These are phyloP conservation scores for Gypsophila paniculata DNA, from an alignment of 179 eudicot species.

Conservation along the genomic window DNA sequence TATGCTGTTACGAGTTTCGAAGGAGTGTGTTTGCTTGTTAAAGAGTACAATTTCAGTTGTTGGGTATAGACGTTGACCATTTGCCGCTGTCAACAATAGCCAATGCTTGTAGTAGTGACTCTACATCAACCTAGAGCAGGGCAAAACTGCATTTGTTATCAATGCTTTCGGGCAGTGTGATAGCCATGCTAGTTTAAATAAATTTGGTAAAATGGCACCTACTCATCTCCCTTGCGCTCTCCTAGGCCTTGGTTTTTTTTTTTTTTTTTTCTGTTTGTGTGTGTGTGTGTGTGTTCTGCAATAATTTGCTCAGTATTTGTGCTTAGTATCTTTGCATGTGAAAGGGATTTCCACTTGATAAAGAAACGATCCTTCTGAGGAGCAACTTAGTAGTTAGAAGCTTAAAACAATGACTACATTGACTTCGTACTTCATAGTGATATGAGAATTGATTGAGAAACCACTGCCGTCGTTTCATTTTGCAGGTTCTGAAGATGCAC, in stretches of 20 bases:
- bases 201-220: no score
- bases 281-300: background rate
- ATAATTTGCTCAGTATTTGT: background rate
- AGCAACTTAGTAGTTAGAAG: no score
- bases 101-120: background rate
- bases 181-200: background rate
- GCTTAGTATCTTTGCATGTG: background rate
- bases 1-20: background rate
- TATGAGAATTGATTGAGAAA: background rate
- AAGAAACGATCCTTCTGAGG: background rate
- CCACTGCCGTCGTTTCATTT: background rate
- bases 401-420: background rate
- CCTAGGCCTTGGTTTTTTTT: background rate
- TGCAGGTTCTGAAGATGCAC: conserved; percentile 52
- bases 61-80: background rate
- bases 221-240: background rate
- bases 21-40: background rate
- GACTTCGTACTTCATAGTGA: background rate
- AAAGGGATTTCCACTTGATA: background rate
- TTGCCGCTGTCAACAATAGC: background rate
- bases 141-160: no score
- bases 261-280: no score
- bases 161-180: no score
- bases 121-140: background rate
- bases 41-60: background rate